Evolutionary conservation across 1,284 basidiomycete species (phyloP), one percentile per base, ranked within the genome.

Genomic region (Flammula alnicola): DNA sequence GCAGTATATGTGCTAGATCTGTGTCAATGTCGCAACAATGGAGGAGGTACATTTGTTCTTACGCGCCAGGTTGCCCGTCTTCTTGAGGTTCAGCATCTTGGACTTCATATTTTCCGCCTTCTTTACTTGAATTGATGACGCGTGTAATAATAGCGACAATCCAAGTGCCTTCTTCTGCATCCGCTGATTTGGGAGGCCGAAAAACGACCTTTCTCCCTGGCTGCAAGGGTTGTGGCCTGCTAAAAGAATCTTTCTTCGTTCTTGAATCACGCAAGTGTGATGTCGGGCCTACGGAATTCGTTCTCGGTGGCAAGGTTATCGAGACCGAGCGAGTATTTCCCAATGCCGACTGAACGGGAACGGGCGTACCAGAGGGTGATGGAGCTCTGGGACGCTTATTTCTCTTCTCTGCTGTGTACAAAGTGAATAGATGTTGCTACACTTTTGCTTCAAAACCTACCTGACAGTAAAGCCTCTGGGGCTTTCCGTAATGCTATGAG

Each of bases 61-160:
- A 86, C 83, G 79, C 71, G 63, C 86, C 84, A 16, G 87, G 84
- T 52, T 84, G 77, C 10, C 86, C 86, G 44, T 87, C 84, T 61
- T 89, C 87, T 65, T 88, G 84, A 22, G 85, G 83, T 57, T 92
- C 89, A 42, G 80, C 82, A 63, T 92, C 90, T 65, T 89, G 86
- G 0, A 92, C 89, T 67, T 90, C 86, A 58, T 91, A 92, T 44
- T 61, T 63, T 12, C 49, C 51, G 9, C 57, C 58, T 59, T 85
- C 82, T 63, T 86, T 88, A 55, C 88, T 85, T 47, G 81, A 77
- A 50, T 81, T 82, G 31, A 88, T 79, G 60, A 81, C 86, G 58
- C 76, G 81, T 2, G 79, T 86, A 17, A 92, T 79, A 2, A 88
- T 77, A 3, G 88, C 90, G 46, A 92, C 69, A 51, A 92, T 92